Evolutionary conservation across 148 eudicot species (phyloP).

Genomic region (Fallopia convolvulus): DNA sequence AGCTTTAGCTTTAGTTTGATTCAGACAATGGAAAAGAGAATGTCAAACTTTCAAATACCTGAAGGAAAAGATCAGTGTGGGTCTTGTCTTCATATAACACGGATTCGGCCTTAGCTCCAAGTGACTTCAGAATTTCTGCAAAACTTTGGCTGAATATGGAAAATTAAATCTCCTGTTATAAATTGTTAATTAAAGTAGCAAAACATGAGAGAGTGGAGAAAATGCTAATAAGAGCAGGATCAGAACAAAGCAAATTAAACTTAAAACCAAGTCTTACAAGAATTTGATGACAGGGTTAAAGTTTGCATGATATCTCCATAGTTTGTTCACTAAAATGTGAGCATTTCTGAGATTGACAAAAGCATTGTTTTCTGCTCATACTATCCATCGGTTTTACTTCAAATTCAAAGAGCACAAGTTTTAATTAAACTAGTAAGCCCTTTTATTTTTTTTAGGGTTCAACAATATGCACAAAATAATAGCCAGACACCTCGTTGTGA

Average conservation of each 20-base stretch:
- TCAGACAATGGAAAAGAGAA: background rate
- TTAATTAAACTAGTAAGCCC: background rate
- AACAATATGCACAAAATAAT: background rate
- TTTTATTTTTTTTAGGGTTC: background rate
- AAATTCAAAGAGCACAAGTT: background rate
- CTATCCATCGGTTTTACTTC: background rate
- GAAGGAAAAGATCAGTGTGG: slow-evolving; percentile 86
- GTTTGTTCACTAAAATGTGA: background rate
- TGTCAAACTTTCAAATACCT: slow-evolving; percentile 35
- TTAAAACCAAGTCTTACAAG: background rate
- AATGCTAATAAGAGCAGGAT: background rate
- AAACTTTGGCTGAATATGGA: slow-evolving; percentile 43
- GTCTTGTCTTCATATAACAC: slow-evolving; percentile 83
- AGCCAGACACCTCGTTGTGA: background rate
- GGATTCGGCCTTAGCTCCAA: slow-evolving; percentile 72
- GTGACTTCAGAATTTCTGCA: slow-evolving; percentile 63
- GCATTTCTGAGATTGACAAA: background rate
- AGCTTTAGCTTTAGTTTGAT: background rate
- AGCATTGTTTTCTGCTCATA: background rate
- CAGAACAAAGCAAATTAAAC: background rate
- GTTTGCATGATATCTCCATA: background rate
- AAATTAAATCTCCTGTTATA: background rate
- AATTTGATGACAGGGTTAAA: background rate
- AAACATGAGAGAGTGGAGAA: background rate
- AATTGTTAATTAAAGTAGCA: background rate